These are phyloP conservation scores for Lachancea lanzarotensis DNA, from an alignment of 805 yeast species.

Conservation along the genomic window DNA sequence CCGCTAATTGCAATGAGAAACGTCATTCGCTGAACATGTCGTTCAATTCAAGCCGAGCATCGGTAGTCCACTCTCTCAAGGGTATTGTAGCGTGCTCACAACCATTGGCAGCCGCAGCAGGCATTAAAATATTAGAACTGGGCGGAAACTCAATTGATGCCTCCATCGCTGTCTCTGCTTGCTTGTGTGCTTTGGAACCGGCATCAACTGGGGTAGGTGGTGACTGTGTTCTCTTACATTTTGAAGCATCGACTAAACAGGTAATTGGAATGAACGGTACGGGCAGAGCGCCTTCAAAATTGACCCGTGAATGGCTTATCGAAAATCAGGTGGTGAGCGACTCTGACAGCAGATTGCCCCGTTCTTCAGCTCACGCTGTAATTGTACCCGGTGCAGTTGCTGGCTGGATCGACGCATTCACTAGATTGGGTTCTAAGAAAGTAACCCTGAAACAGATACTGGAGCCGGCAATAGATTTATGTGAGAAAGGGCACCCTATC, in stretches of 20 bases:
- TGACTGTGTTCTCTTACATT: conserved; percentile 59
- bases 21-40: conserved; percentile 7
- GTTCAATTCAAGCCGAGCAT: conserved; percentile 11
- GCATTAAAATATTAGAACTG: conserved; percentile 51
- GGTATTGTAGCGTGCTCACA: conserved; percentile 75
- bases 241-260: conserved; percentile 41
- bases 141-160: conserved; percentile 76
- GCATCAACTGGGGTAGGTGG: conserved; percentile 60
- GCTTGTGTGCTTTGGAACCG: conserved; percentile 50
- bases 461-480: conserved; percentile 61
- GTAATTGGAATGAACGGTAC: conserved; percentile 70
- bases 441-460: conserved; percentile 52
- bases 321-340: conserved; percentile 36
- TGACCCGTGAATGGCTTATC: conserved; percentile 43
- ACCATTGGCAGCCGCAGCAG: conserved; percentile 72
- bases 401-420: conserved; percentile 68
- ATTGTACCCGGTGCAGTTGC: conserved; percentile 78
- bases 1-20: too few relatives aligned
- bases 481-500: conserved; percentile 62
- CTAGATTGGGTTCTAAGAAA: conserved; percentile 67
- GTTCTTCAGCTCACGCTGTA: conserved; percentile 49
- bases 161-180: conserved; percentile 53
- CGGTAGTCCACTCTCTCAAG: conserved; percentile 26
- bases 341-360: conserved; percentile 39
- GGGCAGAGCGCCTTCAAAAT: conserved; percentile 55